phyloP scores from a whole-genome alignment of 129 eudicot species.

The Centrapalus pauciflorus region DNA sequence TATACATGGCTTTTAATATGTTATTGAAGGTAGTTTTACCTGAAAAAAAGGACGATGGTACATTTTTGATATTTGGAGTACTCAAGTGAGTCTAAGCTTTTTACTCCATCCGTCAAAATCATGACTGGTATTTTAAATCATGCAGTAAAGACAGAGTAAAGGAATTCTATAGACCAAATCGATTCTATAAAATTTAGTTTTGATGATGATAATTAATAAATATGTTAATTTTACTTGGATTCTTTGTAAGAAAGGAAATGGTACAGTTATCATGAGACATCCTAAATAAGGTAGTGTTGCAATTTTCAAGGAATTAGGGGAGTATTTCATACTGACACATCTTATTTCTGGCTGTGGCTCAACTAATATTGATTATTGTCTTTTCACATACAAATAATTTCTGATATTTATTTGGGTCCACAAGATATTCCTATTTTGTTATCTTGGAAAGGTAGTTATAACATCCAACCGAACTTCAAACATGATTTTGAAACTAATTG shows the following conservation, averaged over 20 bases:
- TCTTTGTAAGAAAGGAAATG: neutral
- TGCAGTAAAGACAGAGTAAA: neutral
- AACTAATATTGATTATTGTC: neutral
- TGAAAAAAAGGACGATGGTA: neutral
- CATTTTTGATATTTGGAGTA: neutral
- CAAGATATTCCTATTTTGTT: neutral
- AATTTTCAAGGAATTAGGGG: neutral
- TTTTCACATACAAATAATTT: neutral
- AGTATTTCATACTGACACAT: neutral
- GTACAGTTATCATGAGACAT: neutral
- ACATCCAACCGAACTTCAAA: neutral
- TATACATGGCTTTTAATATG: neutral
- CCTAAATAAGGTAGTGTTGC: neutral
- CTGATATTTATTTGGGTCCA: neutral
- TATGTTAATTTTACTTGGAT: neutral
- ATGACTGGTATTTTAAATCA: neutral
- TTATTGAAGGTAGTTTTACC: neutral
- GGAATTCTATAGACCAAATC: neutral
- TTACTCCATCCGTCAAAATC: slow-evolving; percentile 4
- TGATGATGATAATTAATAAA: slow-evolving; percentile 1
- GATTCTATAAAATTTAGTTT: neutral
- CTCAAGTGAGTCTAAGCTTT: neutral
- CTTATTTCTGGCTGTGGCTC: neutral
- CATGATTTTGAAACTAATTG: neutral
- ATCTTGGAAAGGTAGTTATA: neutral